Conservation (phyloP, 352 stramenopile genomes). For the Thalassiosira tumida region DNA sequence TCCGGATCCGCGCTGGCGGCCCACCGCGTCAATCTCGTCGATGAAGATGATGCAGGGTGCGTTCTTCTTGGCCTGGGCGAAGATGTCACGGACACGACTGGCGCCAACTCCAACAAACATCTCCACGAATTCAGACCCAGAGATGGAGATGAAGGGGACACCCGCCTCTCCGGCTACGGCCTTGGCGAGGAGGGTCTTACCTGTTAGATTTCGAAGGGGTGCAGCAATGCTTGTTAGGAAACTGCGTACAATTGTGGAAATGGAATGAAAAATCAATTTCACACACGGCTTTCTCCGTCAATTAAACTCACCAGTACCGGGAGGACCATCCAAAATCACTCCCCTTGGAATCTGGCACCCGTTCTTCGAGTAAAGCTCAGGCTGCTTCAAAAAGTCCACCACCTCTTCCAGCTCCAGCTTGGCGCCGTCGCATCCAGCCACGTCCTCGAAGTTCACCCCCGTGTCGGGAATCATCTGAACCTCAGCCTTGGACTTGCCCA, state of each 20-base stretch:
- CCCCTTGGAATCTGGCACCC: constrained; percentile 89
- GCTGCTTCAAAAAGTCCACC: constrained; percentile 95
- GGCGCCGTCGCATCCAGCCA: constrained; percentile 95
- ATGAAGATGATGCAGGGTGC: constrained; percentile 99
- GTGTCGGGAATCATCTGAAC: constrained; percentile 83
- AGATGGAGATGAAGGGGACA: constrained; percentile 86
- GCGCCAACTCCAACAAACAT: constrained; percentile 92
- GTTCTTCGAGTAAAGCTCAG: constrained; percentile 90
- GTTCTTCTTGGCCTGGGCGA: constrained; percentile 97
- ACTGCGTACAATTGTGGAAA: background rate
- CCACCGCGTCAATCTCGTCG: constrained; percentile 99
- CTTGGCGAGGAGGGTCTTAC: constrained; percentile 99
- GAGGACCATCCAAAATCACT: constrained; percentile 89
- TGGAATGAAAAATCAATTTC: background rate
- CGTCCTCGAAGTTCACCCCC: constrained; percentile 93
- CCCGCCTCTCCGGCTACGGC: constrained; percentile 96
- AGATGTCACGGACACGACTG: constrained; percentile 90
- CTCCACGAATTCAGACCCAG: constrained; percentile 89
- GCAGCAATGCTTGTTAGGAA: background rate
- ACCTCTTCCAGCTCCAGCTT: constrained; percentile 95
- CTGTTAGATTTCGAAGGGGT: too few relatives aligned
- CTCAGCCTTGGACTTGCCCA: constrained; percentile 90
- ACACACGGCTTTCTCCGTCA: background rate
- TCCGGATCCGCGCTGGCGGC: constrained; percentile 95
- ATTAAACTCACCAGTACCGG: too few relatives aligned